Conservation (phyloP, 164 flowering plant genomes). For the Buxus sempervirens region DNA sequence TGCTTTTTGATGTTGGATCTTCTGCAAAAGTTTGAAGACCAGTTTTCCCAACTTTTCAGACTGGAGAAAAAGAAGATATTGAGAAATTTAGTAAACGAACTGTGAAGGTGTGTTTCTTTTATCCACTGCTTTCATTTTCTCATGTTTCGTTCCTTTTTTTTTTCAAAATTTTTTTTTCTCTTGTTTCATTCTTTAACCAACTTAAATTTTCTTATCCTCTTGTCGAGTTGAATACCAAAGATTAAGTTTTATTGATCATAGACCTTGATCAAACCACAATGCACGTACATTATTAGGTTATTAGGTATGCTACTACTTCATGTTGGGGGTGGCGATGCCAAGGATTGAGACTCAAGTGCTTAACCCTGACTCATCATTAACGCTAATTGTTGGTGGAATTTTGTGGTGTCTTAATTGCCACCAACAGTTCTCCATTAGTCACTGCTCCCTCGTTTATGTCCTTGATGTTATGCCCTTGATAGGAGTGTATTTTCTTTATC, state of each 20-base stretch:
- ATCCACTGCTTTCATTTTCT: background rate
- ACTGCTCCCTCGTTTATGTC: no score
- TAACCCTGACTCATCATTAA: no score
- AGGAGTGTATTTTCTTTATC: no score
- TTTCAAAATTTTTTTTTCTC: background rate
- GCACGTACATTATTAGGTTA: no score
- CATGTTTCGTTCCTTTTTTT: no score
- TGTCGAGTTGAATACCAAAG: background rate
- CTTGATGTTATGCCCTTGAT: no score
- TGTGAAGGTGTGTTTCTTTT: conserved; percentile 61
- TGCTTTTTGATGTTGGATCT: background rate
- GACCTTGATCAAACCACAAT: background rate
- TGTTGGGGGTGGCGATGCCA: no score
- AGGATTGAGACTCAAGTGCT: no score
- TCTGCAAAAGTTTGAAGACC: background rate
- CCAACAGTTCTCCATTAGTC: no score
- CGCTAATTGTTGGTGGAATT: no score
- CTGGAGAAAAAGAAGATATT: conserved; percentile 84
- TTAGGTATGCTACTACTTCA: background rate
- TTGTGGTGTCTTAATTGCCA: no score
- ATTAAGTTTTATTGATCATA: no score
- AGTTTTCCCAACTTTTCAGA: conserved; percentile 35
- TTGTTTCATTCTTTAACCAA: background rate
- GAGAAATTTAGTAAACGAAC: conserved; percentile 96
- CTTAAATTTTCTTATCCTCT: background rate